Conservation (phyloP, 2,329 filamentous ascomycete genomes). For the Fusarium humuli region DNA sequence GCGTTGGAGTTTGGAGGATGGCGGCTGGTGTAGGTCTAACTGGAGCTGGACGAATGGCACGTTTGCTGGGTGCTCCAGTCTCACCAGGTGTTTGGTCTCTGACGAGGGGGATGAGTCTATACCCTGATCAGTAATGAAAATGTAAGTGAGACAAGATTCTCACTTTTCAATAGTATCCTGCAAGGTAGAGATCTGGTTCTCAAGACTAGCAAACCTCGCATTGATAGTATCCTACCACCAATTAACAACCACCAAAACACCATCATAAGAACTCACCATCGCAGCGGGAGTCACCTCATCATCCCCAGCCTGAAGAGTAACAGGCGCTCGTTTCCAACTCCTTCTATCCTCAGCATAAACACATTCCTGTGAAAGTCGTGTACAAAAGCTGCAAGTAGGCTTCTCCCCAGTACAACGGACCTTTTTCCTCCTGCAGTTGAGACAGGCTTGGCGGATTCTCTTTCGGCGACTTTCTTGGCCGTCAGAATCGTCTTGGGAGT, state of each 20-base stretch:
- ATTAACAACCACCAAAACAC: neutral
- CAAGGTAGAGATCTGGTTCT: constrained; percentile 12
- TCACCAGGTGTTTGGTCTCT: neutral
- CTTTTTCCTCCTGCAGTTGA: constrained; percentile 26
- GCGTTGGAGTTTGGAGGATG: constrained; percentile 12
- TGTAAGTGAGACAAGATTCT: rapidly evolving
- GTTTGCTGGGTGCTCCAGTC: neutral
- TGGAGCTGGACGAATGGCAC: neutral
- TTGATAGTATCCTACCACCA: constrained; percentile 5
- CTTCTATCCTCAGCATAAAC: constrained; percentile 22
- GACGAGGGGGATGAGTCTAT: constrained; percentile 5
- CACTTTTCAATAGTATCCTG: constrained; percentile 19
- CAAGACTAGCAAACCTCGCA: constrained; percentile 1
- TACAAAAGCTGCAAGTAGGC: constrained; percentile 22
- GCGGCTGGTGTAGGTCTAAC: neutral
- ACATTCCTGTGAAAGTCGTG: constrained; percentile 7
- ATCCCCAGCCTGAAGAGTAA: neutral
- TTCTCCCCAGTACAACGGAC: constrained; percentile 24
- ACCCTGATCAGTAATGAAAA: rapidly evolving
- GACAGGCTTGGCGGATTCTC: constrained; percentile 24
- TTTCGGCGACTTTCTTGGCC: constrained; percentile 19
- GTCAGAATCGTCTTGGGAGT: constrained; percentile 17
- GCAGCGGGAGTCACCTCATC: neutral
- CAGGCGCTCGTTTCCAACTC: neutral
- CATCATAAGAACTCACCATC: neutral